These are phyloP conservation scores for Spiromastix sp. DNA, from an alignment of 2,329 filamentous ascomycete species.

Conservation along the genomic window DNA sequence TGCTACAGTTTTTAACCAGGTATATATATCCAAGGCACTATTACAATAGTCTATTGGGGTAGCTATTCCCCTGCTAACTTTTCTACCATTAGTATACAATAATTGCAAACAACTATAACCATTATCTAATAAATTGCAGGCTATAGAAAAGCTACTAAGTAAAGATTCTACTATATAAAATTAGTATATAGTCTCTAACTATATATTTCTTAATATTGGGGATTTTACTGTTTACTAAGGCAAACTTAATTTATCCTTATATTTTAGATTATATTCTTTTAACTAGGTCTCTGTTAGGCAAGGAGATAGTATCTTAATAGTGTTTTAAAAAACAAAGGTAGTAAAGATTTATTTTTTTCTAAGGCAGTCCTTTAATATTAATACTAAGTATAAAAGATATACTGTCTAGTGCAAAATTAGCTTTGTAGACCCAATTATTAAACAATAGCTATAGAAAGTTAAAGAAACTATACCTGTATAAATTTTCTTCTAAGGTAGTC, in stretches of 20 bases:
- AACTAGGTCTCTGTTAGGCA: constrained; percentile 40
- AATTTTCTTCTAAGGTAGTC: no score
- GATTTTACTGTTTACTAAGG: constrained; percentile 49
- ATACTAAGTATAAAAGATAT: constrained; percentile 30
- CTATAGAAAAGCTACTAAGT: constrained; percentile 22
- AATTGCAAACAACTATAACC: constrained; percentile 12
- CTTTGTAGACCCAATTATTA: constrained; percentile 21
- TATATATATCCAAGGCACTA: no score
- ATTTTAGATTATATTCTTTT: constrained; percentile 45
- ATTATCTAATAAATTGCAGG: constrained; percentile 20
- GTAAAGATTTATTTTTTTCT: constrained; percentile 25
- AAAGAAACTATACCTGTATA: constrained; percentile 44
- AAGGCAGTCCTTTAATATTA: constrained; percentile 36
- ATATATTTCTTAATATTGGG: constrained; percentile 42
- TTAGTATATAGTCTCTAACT: constrained; percentile 13
- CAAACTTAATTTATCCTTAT: constrained; percentile 17
- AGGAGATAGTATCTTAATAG: constrained; percentile 42
- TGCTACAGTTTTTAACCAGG: no score
- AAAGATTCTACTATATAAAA: constrained; percentile 9
- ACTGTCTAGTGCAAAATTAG: constrained; percentile 46
- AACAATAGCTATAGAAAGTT: constrained; percentile 10
- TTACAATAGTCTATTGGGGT: constrained; percentile 4
- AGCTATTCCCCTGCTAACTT: constrained; percentile 10
- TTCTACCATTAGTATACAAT: constrained; percentile 18
- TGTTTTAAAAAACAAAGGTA: constrained; percentile 31